Percentiles rank a stretch among this genome's conserved stretches.
These are phyloP conservation scores for Paratinospora sagittata DNA, from an alignment of 164 flowering plant species.

Conservation along the genomic window DNA sequence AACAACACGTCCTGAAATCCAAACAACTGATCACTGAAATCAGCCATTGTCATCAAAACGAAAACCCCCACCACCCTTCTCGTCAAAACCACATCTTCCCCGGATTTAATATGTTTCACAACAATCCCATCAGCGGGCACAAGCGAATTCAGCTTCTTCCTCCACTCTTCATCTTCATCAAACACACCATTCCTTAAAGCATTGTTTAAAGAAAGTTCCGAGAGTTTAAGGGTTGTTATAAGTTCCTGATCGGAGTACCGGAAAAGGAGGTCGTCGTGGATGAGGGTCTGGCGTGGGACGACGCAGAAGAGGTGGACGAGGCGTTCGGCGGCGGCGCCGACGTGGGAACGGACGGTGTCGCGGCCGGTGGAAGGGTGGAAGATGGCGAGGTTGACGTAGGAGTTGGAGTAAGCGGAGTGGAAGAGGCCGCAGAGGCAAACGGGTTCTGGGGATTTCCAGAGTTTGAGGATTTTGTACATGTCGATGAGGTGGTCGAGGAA, in stretches of 20 bases:
- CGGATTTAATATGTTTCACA: slow-evolving; percentile 78
- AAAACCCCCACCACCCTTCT: slow-evolving; percentile 68
- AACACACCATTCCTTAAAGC: slow-evolving; percentile 34
- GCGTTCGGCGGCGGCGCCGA: slow-evolving; percentile 74
- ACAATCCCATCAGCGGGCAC: slow-evolving; percentile 54
- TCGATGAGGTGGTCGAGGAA: slow-evolving; percentile 86
- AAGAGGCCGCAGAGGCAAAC: slow-evolving; percentile 91
- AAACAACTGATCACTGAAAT: slow-evolving; percentile 83
- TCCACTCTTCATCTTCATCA: slow-evolving; percentile 51
- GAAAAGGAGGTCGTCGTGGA: slow-evolving; percentile 80
- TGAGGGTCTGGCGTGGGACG: slow-evolving; percentile 75
- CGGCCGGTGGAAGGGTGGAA: slow-evolving; percentile 80
- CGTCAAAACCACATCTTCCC: slow-evolving; percentile 58
- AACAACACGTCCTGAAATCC: slow-evolving; percentile 76
- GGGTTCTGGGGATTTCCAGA: slow-evolving; percentile 57
- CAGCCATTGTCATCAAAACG: slow-evolving; percentile 82
- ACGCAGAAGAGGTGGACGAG: slow-evolving; percentile 78
- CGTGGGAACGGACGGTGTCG: slow-evolving; percentile 53
- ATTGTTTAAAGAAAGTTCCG: slow-evolving; percentile 38
- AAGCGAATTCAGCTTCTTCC: slow-evolving; percentile 49
- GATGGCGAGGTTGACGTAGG: slow-evolving; percentile 93
- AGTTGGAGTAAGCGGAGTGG: slow-evolving; percentile 96
- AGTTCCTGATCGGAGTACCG: slow-evolving; percentile 59
- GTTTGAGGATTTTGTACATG: slow-evolving; percentile 58
- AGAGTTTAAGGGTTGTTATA: slow-evolving; percentile 44